Evolutionary conservation across 2,329 filamentous ascomycete genomes (phyloP).

Genomic region (Beauveria australis): DNA sequence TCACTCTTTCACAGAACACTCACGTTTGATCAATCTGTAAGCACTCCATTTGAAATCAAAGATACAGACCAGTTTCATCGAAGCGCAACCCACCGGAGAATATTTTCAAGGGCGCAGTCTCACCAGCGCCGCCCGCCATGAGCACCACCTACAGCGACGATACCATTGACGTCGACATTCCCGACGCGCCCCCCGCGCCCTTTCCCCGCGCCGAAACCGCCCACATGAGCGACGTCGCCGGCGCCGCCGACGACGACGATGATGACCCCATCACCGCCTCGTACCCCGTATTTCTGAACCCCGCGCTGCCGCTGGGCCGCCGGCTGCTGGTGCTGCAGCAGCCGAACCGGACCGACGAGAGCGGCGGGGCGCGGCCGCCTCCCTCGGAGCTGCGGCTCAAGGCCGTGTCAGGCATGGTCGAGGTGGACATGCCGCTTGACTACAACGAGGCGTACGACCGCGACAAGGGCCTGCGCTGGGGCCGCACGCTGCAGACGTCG

Average conservation of each 20-base stretch:
- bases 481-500: constrained; percentile 60
- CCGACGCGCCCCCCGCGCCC: background rate
- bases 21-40: background rate
- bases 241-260: constrained; percentile 26
- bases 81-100: background rate
- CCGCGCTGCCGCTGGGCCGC: constrained; percentile 51
- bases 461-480: constrained; percentile 74
- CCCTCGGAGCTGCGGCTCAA: constrained; percentile 77
- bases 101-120: background rate
- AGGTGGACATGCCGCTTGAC: constrained; percentile 83
- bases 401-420: constrained; percentile 70
- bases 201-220: background rate
- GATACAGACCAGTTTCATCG: too few species aligned
- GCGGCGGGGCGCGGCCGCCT: constrained; percentile 29
- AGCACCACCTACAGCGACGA: background rate
- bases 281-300: constrained; percentile 84
- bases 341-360: constrained; percentile 62
- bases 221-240: background rate
- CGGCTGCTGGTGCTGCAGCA: constrained; percentile 82
- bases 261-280: constrained; percentile 62
- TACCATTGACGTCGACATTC: background rate
- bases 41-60: background rate
- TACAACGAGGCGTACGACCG: constrained; percentile 70
- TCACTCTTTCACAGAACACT: background rate
- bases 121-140: background rate